Base-by-base conservation (phyloP, 768 basidiomycete species). In the Termitomyces sp. region DNA sequence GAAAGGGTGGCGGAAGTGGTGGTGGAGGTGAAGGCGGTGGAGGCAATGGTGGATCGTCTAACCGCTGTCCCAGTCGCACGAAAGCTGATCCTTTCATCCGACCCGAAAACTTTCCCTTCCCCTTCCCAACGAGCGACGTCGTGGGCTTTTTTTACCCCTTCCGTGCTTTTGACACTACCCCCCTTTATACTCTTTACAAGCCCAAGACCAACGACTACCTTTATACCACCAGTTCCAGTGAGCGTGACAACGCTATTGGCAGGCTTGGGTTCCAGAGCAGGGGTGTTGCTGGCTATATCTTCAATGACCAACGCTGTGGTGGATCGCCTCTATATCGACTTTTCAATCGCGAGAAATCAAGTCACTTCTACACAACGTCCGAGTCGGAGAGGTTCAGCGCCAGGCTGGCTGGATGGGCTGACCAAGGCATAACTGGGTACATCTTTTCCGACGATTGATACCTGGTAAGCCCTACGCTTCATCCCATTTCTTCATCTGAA, bases 301-400 rank as follows among this genome's bases (percentile, higher is more conserved):
- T 59, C 51, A 5, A 6, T 14, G 25, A 53, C 32, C 27, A 47
- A 16, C 46, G 41, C 27, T 62, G 57, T n/a, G 61, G 54, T 29
- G 61, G 57, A 29, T 16, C 23, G 4, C 54, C 61, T n/a, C 42
- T 62, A 29, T 62, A 56, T 32, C 57, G 61, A 35, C 41, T 62
- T 9, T 62, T 42, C 46, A 62, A 61, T 43, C 43, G 49, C 23
- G 27, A 48, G 14, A 54, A 41, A 29, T 53, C 50, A 16, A 53
- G 2, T 12, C 60, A 61, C 17, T 61, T 61, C 43, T 61, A 55
- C 17, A 61, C 60, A 2, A 46, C 57, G 1, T 61, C 56, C 1
- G 47, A 54, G 12, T 25, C 34, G 23, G 60, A 61, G 48, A 57
- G 56, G 21, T 19, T 23, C 5, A 60, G 25, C 25, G 57, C 56